These are phyloP conservation scores for Myxozyma kluyveri DNA, from an alignment of 805 yeast genomes.

Conservation along the genomic window DNA sequence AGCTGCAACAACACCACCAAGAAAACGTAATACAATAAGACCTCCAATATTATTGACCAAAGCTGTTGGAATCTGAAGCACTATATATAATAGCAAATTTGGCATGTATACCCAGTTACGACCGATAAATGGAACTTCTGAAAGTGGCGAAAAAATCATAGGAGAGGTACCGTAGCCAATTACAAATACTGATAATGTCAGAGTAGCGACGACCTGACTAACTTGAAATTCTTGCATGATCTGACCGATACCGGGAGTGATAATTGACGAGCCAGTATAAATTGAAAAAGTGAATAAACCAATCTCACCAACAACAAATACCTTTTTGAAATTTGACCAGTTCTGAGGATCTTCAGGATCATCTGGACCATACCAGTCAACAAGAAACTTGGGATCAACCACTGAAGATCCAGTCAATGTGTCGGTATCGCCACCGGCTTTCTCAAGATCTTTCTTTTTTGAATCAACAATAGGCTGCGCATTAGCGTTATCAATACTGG, in stretches of 20 bases:
- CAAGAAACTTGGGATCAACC: not conserved
- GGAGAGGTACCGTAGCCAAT: conserved; percentile 58
- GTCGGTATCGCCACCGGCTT: not conserved
- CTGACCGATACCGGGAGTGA: conserved; percentile 51
- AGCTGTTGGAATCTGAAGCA: conserved; percentile 57
- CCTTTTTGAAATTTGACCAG: conserved; percentile 50
- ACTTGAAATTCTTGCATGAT: conserved; percentile 49
- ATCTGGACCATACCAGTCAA: conserved; percentile 29
- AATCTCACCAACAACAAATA: conserved; percentile 42
- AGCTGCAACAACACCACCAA: conserved; percentile 57
- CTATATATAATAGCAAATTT: conserved; percentile 47
- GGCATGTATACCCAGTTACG: conserved; percentile 50
- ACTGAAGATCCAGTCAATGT: not conserved
- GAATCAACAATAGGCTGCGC: not conserved
- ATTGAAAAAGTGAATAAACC: conserved; percentile 51
- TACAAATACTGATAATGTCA: conserved; percentile 56
- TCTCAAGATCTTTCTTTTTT: too few relatives aligned
- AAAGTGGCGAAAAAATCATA: conserved; percentile 55
- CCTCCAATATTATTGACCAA: conserved; percentile 50
- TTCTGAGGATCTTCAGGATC: conserved; percentile 48
- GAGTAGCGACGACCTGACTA: conserved; percentile 45
- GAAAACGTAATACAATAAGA: conserved; percentile 48
- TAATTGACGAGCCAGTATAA: conserved; percentile 57
- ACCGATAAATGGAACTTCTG: conserved; percentile 55
- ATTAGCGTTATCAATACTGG: not conserved